phyloP scores from a whole-genome alignment of 768 basidiomycete genomes.

The Sistotremastrum niveocremeum region DNA sequence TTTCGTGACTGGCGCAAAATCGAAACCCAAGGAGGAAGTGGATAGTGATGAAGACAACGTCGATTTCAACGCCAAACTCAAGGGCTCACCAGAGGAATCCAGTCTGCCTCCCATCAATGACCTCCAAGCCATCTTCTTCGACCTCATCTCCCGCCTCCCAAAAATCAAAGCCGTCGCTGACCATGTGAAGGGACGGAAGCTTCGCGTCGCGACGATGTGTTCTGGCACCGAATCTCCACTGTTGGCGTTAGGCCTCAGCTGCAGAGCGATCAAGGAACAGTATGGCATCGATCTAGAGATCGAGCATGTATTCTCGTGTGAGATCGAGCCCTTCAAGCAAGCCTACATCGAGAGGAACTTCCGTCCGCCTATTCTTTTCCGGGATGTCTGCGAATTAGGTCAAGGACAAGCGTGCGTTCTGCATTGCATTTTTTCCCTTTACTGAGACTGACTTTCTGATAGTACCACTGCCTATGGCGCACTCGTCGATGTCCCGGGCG shows the following conservation, averaged over 20 bases:
- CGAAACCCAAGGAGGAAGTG: too few species aligned
- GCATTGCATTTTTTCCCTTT: conserved; percentile 1
- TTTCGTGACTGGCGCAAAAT: too few species aligned
- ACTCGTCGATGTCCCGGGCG: conserved; percentile 70
- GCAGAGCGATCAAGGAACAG: conserved; percentile 57
- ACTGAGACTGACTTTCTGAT: conserved; percentile 1
- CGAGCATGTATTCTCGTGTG: conserved; percentile 93
- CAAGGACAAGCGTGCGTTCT: conserved; percentile 56
- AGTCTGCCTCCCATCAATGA: conserved; percentile 66
- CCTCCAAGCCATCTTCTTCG: conserved; percentile 59
- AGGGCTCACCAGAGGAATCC: conserved; percentile 42
- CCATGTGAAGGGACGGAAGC: conserved; percentile 60
- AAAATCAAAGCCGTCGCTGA: conserved; percentile 53
- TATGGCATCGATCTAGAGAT: conserved; percentile 51
- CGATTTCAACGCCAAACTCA: not conserved
- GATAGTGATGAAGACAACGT: too few species aligned
- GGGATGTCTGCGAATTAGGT: conserved; percentile 87
- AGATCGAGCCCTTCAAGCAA: conserved; percentile 95
- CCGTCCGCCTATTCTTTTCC: conserved; percentile 79
- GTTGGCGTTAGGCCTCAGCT: conserved; percentile 76
- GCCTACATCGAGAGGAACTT: conserved; percentile 97
- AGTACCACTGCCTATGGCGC: conserved; percentile 92
- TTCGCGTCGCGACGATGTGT: conserved; percentile 95
- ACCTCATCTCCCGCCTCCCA: conserved; percentile 54
- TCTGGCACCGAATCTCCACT: conserved; percentile 94